Base-by-base conservation (phyloP, 2,329 filamentous ascomycete species). In the Fusarium xylarioides region DNA sequence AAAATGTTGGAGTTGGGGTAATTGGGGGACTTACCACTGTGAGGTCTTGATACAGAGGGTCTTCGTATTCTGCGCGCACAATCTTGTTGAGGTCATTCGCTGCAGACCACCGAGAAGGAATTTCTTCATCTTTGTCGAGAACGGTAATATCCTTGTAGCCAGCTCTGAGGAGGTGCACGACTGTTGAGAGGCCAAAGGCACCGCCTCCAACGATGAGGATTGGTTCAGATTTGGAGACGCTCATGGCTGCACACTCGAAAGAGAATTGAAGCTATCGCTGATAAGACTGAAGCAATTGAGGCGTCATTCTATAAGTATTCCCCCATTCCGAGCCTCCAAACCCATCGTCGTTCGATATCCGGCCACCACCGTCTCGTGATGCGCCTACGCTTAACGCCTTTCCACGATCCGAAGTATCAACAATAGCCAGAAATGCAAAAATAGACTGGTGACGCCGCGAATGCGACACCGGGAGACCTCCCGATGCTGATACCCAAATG, bases 21-120 rank as follows among this genome's bases (percentile, higher is more conserved):
- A 11, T 40, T 30, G 14, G 42, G n/a, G 15, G 32, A 16, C 82
- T 66, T 79, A 87, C 86, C 60, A 89, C 79, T 4, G 88, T 85
- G 47, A 90, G 75, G 5, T 88, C 82, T 1, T 87, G 87, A 66
- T 91, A 90, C 62, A 88, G 89, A 0, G 83, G 81, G 65, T 90
- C 87, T 68, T 88, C 86, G 65, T 90, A 90, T 70, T 90, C 88
- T 9, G 85, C 87, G 5, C 88, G 84, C 40, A 91, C 82, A 62
- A 91, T 90, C 78, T 91, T 91, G 77, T 91, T 91, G 32, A 91
- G 76, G 70, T 91, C 88, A 66, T 89, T 88, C 26, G 85, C 88
- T 0, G 88, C 89, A 0, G 89, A 90, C 74, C 80, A 81, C 3
- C 66, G 65, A 8, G 86, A 85, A 2, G 88, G 88, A 2, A 79